Base-by-base conservation (phyloP, 1,284 basidiomycete genomes). In the Sparassis latifolia region DNA sequence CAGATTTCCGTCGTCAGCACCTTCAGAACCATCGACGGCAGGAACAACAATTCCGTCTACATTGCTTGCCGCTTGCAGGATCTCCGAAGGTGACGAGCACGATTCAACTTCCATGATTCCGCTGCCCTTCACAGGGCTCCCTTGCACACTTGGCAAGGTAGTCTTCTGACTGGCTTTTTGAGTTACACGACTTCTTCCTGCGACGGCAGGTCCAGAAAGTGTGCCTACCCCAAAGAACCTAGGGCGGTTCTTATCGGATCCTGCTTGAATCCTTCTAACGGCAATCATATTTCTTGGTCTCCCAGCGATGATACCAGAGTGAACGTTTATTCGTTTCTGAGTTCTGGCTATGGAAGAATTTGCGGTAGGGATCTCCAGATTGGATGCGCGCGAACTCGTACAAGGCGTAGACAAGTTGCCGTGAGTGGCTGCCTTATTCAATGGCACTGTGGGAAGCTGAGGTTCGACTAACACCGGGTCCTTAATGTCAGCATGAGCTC, bases 81-180 rank as follows among this genome's bases (percentile, higher is more conserved):
- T 20, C 20, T 20, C 20, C 20, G 20, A 20, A 20, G 20, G 20
- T 20, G 20, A 20, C 20, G 20, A 20, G 20, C 20, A 20, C 20
- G 20, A 20, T 20, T 20, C 20, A 20, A 20, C 20, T 20, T 12
- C 35, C 35, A 7, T 12, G 33, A 10, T 28, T 10, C 35, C 59
- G 10, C 56, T 58, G 2, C 59, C 64, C 51, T 70, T 71, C 39
- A 69, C 66, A 3, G 69, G 69, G 47, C 67, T 70, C 9, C 62
- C 69, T 45, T 62, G 56, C 6, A 69, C 67, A 3, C 58, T 52
- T 0, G 85, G 81, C 49, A 88, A 65, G 43, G 66, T 77, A n/a
- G 82, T 75, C 62, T 79, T 79, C 66, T 78, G 78, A 62, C 86
- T 89, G 10, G 72, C 84, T 56, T 76, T 77, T 35, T 72, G 72